Evolutionary conservation across 2,329 filamentous ascomycete species (phyloP).

Genomic region (Penicillium janthinellum): DNA sequence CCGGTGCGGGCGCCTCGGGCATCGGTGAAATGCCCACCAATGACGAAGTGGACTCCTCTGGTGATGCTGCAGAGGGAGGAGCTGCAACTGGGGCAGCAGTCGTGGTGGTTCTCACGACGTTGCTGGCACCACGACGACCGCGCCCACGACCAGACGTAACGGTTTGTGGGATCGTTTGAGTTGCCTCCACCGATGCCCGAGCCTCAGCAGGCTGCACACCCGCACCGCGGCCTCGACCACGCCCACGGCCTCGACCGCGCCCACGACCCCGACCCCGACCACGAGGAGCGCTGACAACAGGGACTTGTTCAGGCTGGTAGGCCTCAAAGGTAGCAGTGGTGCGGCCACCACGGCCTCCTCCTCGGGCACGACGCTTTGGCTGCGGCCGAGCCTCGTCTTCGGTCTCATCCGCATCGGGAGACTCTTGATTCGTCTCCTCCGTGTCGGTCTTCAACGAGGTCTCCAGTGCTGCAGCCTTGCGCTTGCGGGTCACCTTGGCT

Average conservation of each 20-base stretch:
- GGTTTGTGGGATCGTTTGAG: constrained; percentile 16
- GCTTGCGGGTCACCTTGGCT: constrained; percentile 39
- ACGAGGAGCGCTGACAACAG: constrained; percentile 15
- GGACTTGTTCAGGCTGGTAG: constrained; percentile 24
- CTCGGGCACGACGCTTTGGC: constrained; percentile 37
- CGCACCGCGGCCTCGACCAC: constrained; percentile 28
- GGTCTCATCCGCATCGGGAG: constrained; percentile 30
- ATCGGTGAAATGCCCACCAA: constrained; percentile 18
- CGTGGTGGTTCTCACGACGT: constrained; percentile 7
- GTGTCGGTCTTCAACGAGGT: constrained; percentile 29
- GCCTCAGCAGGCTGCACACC: constrained; percentile 12
- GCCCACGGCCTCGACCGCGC: constrained; percentile 36
- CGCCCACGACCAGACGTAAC: constrained; percentile 26
- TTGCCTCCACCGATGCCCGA: constrained; percentile 26
- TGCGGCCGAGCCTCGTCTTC: constrained; percentile 30
- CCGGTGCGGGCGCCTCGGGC: constrained; percentile 12
- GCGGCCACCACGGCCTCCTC: constrained; percentile 26
- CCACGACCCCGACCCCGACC: constrained; percentile 27
- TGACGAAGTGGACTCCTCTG: constrained; percentile 6
- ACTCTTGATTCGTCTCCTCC: constrained; percentile 31
- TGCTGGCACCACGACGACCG: constrained; percentile 26
- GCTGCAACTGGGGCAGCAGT: constrained; percentile 16
- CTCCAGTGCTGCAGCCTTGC: constrained; percentile 41
- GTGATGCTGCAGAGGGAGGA: constrained; percentile 14
- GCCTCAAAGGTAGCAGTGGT: constrained; percentile 24